Evolutionary conservation across 805 yeast genomes (phyloP), one percentile per base, ranked within the genome.

Genomic region (Ogataea allantospora): DNA sequence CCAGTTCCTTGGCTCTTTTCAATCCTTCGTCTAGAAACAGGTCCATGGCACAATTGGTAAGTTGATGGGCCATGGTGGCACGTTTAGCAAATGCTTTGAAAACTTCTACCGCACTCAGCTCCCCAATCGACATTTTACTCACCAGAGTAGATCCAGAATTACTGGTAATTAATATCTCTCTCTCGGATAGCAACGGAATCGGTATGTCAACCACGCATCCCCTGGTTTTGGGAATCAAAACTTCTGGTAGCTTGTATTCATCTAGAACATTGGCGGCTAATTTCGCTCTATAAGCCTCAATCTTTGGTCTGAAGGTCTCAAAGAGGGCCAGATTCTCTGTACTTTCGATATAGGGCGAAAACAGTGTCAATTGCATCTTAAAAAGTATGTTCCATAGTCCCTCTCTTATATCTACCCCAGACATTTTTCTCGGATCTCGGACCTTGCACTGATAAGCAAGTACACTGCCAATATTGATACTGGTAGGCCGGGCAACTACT

Each of bases 21-120:
- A 74, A 55, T 10, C 77, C 78, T 34, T 73, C 75, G 20, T 71
- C 71, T 27, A 66, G 48, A 43, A 74, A 67, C 6, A 73, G 42
- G 27, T 73, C 69, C 59, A 68, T 61, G 6, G 72, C 71, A 53
- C 75, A 72, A 42, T 72, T 71, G 40, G 72, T 68, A 42, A 73
- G 51, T 47, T 73, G 75, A 38, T 74, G 77, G 6, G 73, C 73
- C 30, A 70, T 63, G 3, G 69, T 64, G 2, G 74, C 74, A 32
- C 78, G 62, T 25, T 69, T 66, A 10, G 73, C 71, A 52, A 60
- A 74, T 1, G 78, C 77, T 44, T 62, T 62, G 50, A 64, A 62
- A 27, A 68, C 73, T 35, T 63, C 65, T 13, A 68, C 74, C 1
- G 75, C 40, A 3, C 68, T 50, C 38, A 63, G 55, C 35, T 62